Evolutionary conservation across 225 moss, liverwort and hornwort genomes (phyloP).

Genomic region (Physcomitrium patens): DNA sequence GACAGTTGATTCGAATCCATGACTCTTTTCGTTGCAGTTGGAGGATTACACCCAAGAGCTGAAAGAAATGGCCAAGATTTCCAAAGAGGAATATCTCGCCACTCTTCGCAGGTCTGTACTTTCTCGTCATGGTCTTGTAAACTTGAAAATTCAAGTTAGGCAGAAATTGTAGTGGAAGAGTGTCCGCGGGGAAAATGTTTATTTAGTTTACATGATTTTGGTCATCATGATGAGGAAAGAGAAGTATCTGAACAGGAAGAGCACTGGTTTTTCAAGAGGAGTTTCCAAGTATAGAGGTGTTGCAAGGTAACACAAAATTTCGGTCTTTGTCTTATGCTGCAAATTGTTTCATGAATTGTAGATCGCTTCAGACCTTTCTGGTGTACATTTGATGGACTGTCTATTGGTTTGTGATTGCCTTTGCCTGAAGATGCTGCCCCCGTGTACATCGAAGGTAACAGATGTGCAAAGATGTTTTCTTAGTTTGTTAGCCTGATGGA

Average conservation of each 20-base stretch:
- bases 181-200: too few relatives aligned
- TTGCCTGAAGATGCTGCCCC: too few relatives aligned
- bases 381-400: too few relatives aligned
- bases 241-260: constrained; percentile 28
- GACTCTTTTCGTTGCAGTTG: constrained; percentile 25
- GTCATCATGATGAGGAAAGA: rapidly evolving
- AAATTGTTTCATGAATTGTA: background rate
- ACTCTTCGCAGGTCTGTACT: constrained; percentile 38
- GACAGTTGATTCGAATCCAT: too few relatives aligned
- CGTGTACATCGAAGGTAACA: background rate
- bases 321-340: background rate
- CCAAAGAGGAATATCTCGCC: constrained; percentile 41
- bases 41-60: constrained; percentile 30
- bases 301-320: constrained; percentile 26
- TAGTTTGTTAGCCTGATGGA: too few relatives aligned
- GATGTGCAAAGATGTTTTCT: rapidly evolving
- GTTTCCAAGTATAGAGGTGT: constrained; percentile 50
- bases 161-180: too few relatives aligned
- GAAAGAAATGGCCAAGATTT: constrained; percentile 32
- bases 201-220: background rate
- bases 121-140: too few relatives aligned
- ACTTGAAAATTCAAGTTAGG: too few relatives aligned
- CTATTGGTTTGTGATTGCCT: too few relatives aligned
- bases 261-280: constrained; percentile 52
- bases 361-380: background rate